Evolutionary conservation across 129 eudicot species (phyloP).

Genomic region (Chrysanthemum makinoi): DNA sequence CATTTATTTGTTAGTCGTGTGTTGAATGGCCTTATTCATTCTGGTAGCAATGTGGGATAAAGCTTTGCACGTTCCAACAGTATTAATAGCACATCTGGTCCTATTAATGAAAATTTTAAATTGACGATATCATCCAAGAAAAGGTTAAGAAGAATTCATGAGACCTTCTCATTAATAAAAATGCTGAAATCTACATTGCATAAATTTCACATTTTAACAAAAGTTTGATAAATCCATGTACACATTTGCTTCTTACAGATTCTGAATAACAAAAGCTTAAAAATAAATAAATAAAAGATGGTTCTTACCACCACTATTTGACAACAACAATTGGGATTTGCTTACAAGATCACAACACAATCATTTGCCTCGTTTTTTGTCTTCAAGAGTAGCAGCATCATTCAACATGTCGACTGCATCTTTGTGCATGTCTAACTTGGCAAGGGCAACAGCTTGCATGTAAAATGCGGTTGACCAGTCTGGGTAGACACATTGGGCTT

Average conservation of each 20-base stretch:
- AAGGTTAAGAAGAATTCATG: slow-evolving; percentile 65
- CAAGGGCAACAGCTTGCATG: slow-evolving; percentile 95
- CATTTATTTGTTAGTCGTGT: too few relatives aligned
- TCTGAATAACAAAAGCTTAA: slow-evolving; percentile 14
- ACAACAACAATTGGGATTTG: slow-evolving; percentile 15
- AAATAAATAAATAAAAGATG: slow-evolving; percentile 19
- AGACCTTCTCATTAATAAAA: slow-evolving; percentile 76
- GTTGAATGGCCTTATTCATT: too few relatives aligned
- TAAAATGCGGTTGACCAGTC: slow-evolving; percentile 97
- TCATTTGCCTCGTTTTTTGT: slow-evolving; percentile 57
- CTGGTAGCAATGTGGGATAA: too few relatives aligned
- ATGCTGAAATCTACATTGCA: slow-evolving; percentile 66
- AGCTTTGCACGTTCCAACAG: too few relatives aligned
- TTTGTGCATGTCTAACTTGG: slow-evolving; percentile 90
- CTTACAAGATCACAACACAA: neutral
- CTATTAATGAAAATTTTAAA: too few relatives aligned
- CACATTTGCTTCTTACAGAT: slow-evolving; percentile 34
- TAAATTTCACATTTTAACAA: slow-evolving; percentile 34
- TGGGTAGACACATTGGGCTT: slow-evolving; percentile 91
- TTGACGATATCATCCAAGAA: too few relatives aligned
- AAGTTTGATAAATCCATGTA: slow-evolving; percentile 35
- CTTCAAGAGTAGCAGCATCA: slow-evolving; percentile 87
- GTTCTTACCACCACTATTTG: slow-evolving; percentile 14
- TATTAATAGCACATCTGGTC: too few relatives aligned
- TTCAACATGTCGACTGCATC: slow-evolving; percentile 94